Conservation (phyloP, 805 yeast species). For the Wickerhamiella australiensis region DNA sequence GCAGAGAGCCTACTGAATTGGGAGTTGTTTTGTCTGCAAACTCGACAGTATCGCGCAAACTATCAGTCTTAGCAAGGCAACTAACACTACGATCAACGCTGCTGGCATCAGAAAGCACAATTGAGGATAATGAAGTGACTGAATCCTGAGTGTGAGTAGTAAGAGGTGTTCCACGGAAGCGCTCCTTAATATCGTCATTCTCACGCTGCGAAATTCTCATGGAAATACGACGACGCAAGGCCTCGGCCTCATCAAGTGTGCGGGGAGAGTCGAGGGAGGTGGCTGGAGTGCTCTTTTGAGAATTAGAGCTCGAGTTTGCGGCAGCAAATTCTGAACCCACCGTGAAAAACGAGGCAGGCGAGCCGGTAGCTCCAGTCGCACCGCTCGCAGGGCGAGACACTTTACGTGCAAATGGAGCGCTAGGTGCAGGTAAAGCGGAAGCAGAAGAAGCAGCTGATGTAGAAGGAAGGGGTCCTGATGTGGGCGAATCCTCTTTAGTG, state of each 20-base stretch:
- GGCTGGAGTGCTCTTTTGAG: slow-evolving; percentile 3
- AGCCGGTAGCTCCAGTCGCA: neutral
- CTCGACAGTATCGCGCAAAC: neutral
- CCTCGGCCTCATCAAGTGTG: slow-evolving; percentile 12
- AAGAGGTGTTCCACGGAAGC: slow-evolving; percentile 1
- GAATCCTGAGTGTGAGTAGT: slow-evolving; percentile 2
- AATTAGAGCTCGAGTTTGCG: neutral
- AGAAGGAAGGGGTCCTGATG: neutral
- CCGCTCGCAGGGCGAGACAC: neutral
- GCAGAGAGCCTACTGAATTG: no score
- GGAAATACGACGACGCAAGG: slow-evolving; percentile 8
- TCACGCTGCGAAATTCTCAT: slow-evolving; percentile 6
- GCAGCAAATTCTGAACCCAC: slow-evolving; percentile 2
- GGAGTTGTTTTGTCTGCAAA: neutral
- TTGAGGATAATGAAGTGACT: neutral
- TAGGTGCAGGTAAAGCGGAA: slow-evolving; percentile 1
- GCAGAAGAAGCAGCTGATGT: neutral
- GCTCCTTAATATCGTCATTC: slow-evolving; percentile 5
- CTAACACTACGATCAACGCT: neutral
- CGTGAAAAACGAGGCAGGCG: neutral
- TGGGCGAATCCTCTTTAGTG: neutral
- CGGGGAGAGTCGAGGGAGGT: slow-evolving; percentile 5
- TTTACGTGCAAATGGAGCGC: slow-evolving; percentile 6
- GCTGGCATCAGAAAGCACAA: slow-evolving; percentile 6
- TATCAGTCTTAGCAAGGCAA: neutral